phyloP scores from a whole-genome alignment of 495 filamentous ascomycete genomes.

The Pseudevernia furfuracea region DNA sequence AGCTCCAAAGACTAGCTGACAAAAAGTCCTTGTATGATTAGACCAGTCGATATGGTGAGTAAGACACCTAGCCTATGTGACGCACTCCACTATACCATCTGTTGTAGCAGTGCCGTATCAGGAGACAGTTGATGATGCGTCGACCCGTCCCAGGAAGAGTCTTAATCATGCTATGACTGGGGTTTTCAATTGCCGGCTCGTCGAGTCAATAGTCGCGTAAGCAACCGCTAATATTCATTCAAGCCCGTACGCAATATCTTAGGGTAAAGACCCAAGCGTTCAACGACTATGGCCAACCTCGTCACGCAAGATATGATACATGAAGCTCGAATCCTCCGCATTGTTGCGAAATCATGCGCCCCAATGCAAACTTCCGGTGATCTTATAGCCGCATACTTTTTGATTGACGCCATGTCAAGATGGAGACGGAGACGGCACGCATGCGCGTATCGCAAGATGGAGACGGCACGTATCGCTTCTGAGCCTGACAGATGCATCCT shows the following conservation, averaged over 20 bases:
- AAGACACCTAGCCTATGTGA: background rate
- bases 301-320: background rate
- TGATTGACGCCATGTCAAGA: background rate
- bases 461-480: background rate
- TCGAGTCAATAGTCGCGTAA: slow-evolving; percentile 1
- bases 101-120: background rate
- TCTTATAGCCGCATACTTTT: background rate
- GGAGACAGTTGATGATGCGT: background rate
- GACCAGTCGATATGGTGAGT: background rate
- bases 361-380: background rate
- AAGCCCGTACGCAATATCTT: background rate
- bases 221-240: no score
- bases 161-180: background rate
- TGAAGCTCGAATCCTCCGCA: background rate
- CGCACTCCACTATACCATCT: background rate
- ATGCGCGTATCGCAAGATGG: no score
- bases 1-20: background rate
- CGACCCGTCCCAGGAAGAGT: background rate
- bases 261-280: background rate
- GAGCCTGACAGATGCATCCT: background rate
- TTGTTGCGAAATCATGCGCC: background rate
- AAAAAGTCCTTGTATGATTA: background rate
- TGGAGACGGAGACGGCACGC: no score
- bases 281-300: background rate
- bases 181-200: background rate